These are phyloP conservation scores for Apiotrichum montevideense DNA, from an alignment of 1,284 basidiomycete genomes.

Conservation along the genomic window DNA sequence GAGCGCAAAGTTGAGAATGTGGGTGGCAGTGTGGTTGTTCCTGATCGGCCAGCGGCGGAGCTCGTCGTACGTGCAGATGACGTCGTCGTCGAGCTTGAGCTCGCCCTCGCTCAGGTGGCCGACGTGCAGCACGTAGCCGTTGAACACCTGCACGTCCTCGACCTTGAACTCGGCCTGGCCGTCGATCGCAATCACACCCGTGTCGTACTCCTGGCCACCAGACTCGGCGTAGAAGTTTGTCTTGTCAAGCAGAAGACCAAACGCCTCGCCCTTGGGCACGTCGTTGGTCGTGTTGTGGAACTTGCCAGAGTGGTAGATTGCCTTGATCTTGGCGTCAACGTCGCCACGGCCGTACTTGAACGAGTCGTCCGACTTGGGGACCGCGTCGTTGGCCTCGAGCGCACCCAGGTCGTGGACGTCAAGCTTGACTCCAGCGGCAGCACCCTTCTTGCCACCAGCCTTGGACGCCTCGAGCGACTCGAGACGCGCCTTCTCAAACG, in stretches of 20 bases:
- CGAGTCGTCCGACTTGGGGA: conserved; percentile 92
- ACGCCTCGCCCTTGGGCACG: conserved; percentile 58
- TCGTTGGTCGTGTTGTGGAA: conserved; percentile 66
- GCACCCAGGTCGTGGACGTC: conserved; percentile 92
- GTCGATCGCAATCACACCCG: conserved; percentile 88
- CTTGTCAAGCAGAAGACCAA: conserved; percentile 84
- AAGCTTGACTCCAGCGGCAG: conserved; percentile 68
- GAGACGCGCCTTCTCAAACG: conserved; percentile 84
- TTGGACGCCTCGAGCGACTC: conserved; percentile 89
- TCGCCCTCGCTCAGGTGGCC: conserved; percentile 75
- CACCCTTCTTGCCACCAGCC: conserved; percentile 62
- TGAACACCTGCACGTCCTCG: conserved; percentile 81
- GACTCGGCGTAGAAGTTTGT: conserved; percentile 99
- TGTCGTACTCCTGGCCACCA: conserved; percentile 96
- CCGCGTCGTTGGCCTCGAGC: conserved; percentile 68
- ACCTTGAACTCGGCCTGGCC: conserved; percentile 89
- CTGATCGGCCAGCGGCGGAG: conserved; percentile 89
- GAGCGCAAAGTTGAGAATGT: conserved; percentile 91
- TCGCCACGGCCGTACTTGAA: conserved; percentile 84
- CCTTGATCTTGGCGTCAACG: conserved; percentile 69
- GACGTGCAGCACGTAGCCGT: conserved; percentile 82
- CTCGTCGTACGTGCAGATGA: conserved; percentile 73
- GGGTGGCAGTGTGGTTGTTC: conserved; percentile 97
- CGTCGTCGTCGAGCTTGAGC: conserved; percentile 61
- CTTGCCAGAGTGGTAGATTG: conserved; percentile 75